Evolutionary conservation across 495 filamentous ascomycete species (phyloP).

Genomic region (Tuber borchii): DNA sequence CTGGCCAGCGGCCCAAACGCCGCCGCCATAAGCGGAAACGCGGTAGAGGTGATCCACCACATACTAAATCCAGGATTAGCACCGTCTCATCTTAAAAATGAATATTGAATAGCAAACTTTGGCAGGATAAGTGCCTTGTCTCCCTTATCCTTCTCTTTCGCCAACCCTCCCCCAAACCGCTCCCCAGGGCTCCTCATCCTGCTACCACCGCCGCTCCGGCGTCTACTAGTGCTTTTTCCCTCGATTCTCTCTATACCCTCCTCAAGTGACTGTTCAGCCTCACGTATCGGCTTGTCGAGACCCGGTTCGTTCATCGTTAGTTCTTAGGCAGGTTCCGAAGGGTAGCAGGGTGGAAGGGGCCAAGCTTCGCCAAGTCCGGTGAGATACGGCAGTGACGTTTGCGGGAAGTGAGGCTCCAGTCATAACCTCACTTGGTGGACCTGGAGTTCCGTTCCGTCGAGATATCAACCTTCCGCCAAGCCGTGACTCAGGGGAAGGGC

Average conservation of each 20-base stretch:
- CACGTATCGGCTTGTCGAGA: constrained; percentile 51
- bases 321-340: not conserved
- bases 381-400: not conserved
- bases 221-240: constrained; percentile 32
- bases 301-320: constrained; percentile 57
- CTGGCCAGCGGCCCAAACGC: constrained; percentile 79
- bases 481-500: not conserved
- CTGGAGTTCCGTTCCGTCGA: too few relatives aligned
- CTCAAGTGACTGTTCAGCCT: constrained; percentile 44
- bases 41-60: constrained; percentile 84
- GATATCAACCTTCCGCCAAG: not conserved
- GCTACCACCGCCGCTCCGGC: not conserved
- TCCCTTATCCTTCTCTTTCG: constrained; percentile 41
- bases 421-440: not conserved
- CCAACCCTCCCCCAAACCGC: constrained; percentile 27
- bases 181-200: not conserved
- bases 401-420: not conserved
- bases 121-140: constrained; percentile 51
- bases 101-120: constrained; percentile 44
- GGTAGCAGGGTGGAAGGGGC: not conserved
- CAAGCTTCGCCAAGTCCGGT: not conserved
- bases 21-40: constrained; percentile 72
- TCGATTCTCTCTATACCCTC: not conserved
- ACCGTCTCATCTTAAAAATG: constrained; percentile 3
- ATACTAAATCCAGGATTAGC: constrained; percentile 46